Base-by-base conservation (phyloP, 2,329 filamentous ascomycete genomes). In the Fusarium algeriense region DNA sequence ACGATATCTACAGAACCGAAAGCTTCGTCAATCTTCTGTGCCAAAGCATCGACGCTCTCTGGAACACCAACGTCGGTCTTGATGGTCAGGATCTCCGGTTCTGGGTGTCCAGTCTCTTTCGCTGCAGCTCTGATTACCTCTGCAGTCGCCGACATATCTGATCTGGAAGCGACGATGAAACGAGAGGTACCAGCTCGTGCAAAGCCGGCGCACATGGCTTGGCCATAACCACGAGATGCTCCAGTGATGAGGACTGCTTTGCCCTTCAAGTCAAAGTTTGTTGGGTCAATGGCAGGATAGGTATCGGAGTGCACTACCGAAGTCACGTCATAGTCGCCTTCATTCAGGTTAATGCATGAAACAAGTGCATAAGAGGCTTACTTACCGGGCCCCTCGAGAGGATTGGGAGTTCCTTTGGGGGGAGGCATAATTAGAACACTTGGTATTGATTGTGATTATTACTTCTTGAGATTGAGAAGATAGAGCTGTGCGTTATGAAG, bases 291-390 rank as follows among this genome's bases (percentile, higher is more conserved):
- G 19, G 44, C 60, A 19, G 62, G 44, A 10, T 65, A 65, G 19
- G 44, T 59, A 11, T 65, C 60, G 0, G 62, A 65, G 28, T 65
- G 62, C 1, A 65, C 50, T 4, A 45, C 44, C 0, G 62, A 65
- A 15, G 60, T 65, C 35, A 65, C 50, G 13, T 50, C 50, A 20
- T 65, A 65, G 26, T 65, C 62, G 5, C 62, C 62, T 64, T 41
- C 2, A 10, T 28, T 3, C 1, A 6, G 6, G 6, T 64, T 37
- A 64, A 10, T 15, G 0, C 0, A 20, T 15, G 19, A 5, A 19
- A 1, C 20, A 15, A 14, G 7, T 2, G 6, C 4, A 15, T 15
- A 8, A 6, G 9, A 8, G 7, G 4, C 4, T 35, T 46, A 3
- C 43, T 59, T 26, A 59, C 62, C 62, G 38, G 60, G 62, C 5